Conservation (phyloP, 345 rosid genomes). For the Noccaea bulbosa region DNA sequence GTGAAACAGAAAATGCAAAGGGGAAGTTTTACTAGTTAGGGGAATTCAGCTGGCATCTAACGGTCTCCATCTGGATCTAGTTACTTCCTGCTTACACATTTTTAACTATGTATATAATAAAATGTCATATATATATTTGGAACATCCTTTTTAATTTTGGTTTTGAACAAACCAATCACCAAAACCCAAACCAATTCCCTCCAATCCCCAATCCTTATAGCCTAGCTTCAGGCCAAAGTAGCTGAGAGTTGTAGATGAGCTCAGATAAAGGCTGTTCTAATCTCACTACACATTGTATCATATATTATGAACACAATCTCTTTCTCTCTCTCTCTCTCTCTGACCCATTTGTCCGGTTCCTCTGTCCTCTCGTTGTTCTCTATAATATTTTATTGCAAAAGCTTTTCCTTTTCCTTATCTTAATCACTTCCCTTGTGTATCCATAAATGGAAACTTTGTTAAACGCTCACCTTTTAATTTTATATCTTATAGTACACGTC, state of each 20-base stretch:
- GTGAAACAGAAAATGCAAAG: constrained; percentile 49
- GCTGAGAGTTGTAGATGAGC: constrained; percentile 70
- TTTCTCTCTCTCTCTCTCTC: constrained; percentile 42
- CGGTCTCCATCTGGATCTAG: constrained; percentile 46
- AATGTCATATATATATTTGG: constrained; percentile 6
- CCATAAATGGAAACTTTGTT: constrained; percentile 47
- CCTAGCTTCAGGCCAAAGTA: constrained; percentile 75
- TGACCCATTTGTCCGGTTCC: constrained; percentile 41
- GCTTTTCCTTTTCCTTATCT: constrained; percentile 33
- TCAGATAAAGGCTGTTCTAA: constrained; percentile 72
- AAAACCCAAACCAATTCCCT: constrained; percentile 38
- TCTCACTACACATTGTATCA: constrained; percentile 55
- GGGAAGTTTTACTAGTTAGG: constrained; percentile 47
- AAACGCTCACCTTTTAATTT: constrained; percentile 32
- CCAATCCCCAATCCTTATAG: constrained; percentile 44
- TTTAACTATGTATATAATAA: constrained; percentile 21
- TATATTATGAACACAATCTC: constrained; percentile 49
- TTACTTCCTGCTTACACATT: constrained; percentile 37
- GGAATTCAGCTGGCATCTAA: constrained; percentile 77
- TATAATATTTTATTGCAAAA: constrained; percentile 23
- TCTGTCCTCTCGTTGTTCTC: constrained; percentile 44
- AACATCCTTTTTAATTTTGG: constrained; percentile 11
- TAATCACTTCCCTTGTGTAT: constrained; percentile 44
- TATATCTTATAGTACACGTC: constrained; percentile 30
- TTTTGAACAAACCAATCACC: constrained; percentile 35